A percentile compares a stretch with the other conserved stretches of the same genome.
phyloP scores from a whole-genome alignment of 306 rosid species.

The Dryas drummondii region DNA sequence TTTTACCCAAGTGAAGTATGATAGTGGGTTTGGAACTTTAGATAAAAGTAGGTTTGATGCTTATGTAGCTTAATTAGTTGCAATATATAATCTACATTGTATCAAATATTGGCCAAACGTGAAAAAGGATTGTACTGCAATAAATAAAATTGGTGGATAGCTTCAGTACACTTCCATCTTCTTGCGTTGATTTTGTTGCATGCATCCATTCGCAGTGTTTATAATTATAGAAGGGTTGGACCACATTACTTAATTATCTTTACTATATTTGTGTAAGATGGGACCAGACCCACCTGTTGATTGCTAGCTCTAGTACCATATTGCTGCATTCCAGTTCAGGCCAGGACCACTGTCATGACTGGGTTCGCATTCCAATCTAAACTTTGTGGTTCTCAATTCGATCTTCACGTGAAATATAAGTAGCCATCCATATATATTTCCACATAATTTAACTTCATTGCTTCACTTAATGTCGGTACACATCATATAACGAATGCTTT shows the following conservation, averaged over 20 bases:
- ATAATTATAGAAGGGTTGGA: slow-evolving; percentile 29
- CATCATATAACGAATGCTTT: no score
- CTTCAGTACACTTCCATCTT: neutral
- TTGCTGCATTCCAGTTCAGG: slow-evolving; percentile 8
- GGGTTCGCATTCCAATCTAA: neutral
- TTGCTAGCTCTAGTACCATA: slow-evolving; percentile 7
- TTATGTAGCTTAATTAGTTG: no score
- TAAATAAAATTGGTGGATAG: neutral
- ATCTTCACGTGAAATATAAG: no score
- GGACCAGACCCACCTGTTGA: slow-evolving; percentile 25
- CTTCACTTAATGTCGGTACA: no score
- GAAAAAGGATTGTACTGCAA: neutral
- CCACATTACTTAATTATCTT: slow-evolving; percentile 34
- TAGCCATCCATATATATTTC: no score
- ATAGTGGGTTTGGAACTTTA: no score
- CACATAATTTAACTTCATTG: no score
- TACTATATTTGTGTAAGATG: slow-evolving; percentile 29
- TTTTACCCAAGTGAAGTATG: no score
- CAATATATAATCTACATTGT: no score
- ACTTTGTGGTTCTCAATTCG: no score
- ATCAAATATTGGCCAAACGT: no score
- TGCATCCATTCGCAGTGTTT: neutral
- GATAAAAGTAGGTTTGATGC: no score
- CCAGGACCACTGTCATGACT: slow-evolving; percentile 33
- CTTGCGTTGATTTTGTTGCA: neutral